These are phyloP conservation scores for Podospora fimiseda DNA, from an alignment of 495 filamentous ascomycete species.

Conservation along the genomic window DNA sequence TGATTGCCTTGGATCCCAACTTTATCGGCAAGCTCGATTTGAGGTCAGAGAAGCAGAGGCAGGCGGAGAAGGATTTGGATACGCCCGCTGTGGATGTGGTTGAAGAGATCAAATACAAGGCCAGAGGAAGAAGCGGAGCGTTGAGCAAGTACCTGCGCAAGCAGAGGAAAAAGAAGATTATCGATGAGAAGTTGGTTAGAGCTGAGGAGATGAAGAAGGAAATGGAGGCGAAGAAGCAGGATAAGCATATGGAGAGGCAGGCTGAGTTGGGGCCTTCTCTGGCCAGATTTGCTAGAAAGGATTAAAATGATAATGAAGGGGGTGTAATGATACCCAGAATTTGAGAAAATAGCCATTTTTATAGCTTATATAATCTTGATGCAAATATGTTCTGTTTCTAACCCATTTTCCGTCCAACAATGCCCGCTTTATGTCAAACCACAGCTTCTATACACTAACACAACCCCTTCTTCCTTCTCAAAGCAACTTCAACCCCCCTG, in stretches of 20 bases:
- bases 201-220: conserved; percentile 45
- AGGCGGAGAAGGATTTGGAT: conserved; percentile 70
- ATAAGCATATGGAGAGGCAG: conserved; percentile 37
- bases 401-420: neutral
- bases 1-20: conserved; percentile 91
- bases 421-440: neutral
- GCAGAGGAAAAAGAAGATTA: conserved; percentile 80
- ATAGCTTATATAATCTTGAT: neutral
- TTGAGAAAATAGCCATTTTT: neutral
- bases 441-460: neutral
- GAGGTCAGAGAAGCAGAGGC: conserved; percentile 62
- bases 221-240: conserved; percentile 32
- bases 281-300: conserved; percentile 42
- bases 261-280: conserved; percentile 41
- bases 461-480: conserved; percentile 42
- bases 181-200: conserved; percentile 76
- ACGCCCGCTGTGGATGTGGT: conserved; percentile 64
- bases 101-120: conserved; percentile 61
- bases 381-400: conserved; percentile 1
- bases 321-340: conserved; percentile 26
- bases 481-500: conserved; percentile 80
- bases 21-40: conserved; percentile 82
- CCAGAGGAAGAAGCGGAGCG: conserved; percentile 85
- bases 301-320: conserved; percentile 24
- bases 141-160: conserved; percentile 83